phyloP scores from a whole-genome alignment of 768 basidiomycete species.

The Megacollybia marginata region DNA sequence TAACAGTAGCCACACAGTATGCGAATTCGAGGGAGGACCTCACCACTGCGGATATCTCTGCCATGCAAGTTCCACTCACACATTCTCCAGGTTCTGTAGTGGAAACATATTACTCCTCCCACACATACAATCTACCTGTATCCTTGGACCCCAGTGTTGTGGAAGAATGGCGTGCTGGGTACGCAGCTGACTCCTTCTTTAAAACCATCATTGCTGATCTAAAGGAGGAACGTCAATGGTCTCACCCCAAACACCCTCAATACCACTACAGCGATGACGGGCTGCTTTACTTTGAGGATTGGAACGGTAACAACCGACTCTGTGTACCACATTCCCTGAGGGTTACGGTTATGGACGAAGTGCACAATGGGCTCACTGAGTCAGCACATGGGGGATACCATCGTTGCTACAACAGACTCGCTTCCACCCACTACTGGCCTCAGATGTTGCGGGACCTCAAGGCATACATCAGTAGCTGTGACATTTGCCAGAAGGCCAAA shows the following conservation, averaged over 20 bases:
- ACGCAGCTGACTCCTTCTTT: background rate
- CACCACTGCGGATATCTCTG: background rate
- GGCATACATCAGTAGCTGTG: too few species aligned
- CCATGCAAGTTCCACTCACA: background rate
- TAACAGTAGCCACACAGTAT: background rate
- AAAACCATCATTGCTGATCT: background rate
- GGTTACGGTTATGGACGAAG: conserved; percentile 14
- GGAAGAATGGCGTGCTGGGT: background rate
- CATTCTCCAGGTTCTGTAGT: background rate
- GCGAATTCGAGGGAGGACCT: background rate
- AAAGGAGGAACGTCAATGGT: background rate
- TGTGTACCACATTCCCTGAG: conserved; percentile 18
- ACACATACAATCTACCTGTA: background rate
- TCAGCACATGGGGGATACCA: too few species aligned
- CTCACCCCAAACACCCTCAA: background rate
- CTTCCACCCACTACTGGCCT: too few species aligned
- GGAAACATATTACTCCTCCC: background rate
- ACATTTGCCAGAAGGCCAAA: too few species aligned
- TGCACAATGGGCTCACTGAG: conserved; percentile 15
- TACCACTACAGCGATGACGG: background rate
- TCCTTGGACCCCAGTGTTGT: background rate
- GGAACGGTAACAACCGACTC: conserved; percentile 6
- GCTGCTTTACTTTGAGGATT: background rate
- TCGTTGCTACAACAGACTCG: too few species aligned
- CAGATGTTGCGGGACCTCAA: conserved; percentile 14